A percentile compares a stretch with the other conserved stretches of the same genome.
These are phyloP conservation scores for Termitomyces sp. DNA, from an alignment of 768 basidiomycete genomes.

Conservation along the genomic window DNA sequence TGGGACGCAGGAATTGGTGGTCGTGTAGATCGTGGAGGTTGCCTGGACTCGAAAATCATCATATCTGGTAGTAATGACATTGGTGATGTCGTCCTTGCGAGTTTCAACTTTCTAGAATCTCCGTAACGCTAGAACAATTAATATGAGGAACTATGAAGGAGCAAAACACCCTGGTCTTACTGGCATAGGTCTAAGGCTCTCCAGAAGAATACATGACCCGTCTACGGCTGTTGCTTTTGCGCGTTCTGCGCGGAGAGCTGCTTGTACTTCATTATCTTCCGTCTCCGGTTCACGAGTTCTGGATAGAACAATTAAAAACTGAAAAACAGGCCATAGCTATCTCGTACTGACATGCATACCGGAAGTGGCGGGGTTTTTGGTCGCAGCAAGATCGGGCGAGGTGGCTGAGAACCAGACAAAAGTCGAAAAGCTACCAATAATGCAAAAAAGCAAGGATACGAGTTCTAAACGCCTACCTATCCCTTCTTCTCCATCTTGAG, in stretches of 20 bases:
- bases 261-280: slow-evolving; percentile 41
- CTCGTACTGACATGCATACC: slow-evolving; percentile 23
- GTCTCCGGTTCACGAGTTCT: slow-evolving; percentile 44
- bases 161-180: slow-evolving; percentile 5
- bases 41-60: slow-evolving; percentile 24
- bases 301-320: background rate
- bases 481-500: background rate
- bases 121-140: background rate
- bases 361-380: slow-evolving; percentile 36
- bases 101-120: background rate
- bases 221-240: slow-evolving; percentile 38
- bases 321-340: background rate
- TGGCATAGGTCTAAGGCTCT: slow-evolving; percentile 14
- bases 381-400: slow-evolving; percentile 34
- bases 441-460: background rate
- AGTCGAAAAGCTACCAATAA: slow-evolving; percentile 40
- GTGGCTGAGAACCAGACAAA: slow-evolving; percentile 33
- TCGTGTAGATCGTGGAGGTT: slow-evolving; percentile 31
- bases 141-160: background rate
- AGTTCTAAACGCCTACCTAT: slow-evolving; percentile 1
- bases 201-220: slow-evolving; percentile 20
- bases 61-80: slow-evolving; percentile 15
- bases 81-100: background rate
- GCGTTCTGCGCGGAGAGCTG: slow-evolving; percentile 33
- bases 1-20: slow-evolving; percentile 28